Evolutionary conservation across 352 stramenopile species (phyloP), one percentile per base, ranked within the genome.

Genomic region (Globisporangium nagaii): DNA sequence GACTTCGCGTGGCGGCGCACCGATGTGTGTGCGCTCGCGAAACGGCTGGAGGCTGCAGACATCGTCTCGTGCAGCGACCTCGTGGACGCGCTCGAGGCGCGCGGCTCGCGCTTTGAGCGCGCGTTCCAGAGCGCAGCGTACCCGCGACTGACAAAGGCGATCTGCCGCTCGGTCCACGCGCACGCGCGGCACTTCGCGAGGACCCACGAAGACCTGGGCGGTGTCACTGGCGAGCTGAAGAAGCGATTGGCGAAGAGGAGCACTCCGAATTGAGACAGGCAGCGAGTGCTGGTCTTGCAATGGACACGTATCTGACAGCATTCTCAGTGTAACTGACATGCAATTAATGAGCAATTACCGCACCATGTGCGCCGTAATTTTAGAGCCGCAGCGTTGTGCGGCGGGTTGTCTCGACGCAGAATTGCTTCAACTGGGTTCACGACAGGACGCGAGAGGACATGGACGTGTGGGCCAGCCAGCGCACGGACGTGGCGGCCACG

Each of bases 1-100:
- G 65, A 78, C 12, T 85, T 82, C 35, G 66, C 75, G 54, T 88
- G 78, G 75, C 63, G 63, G 1, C 36, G 52, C 9, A 31, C 40
- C 3, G 63, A 73, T 37, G 48, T 88, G 1, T 40, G 53, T 2
- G 71, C 69, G 22, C 57, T 88, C 24, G 64, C 52, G 44, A 45
- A 20, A 11, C 54, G 49, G 4, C 70, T 89, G n/a, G 71, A 79
- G 27, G 30, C 11, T 3, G 46, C 50, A 12, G 63, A 70, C 6
- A 68, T 88, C 37, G 68, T 55, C 6, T 84, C 69, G 7, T 86
- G 73, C 48, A 60, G 52, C 15, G 64, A 73, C 15, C 58, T 89
- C 15, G 22, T 75, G 2, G 54, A 56, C 24, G 57, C 34, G 3
- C 49, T 87, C 7, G 48, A 70, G 24, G 20, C 27, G 43, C 55